Conservation (phyloP, 306 rosid species). For the Abrus pulchellus region DNA sequence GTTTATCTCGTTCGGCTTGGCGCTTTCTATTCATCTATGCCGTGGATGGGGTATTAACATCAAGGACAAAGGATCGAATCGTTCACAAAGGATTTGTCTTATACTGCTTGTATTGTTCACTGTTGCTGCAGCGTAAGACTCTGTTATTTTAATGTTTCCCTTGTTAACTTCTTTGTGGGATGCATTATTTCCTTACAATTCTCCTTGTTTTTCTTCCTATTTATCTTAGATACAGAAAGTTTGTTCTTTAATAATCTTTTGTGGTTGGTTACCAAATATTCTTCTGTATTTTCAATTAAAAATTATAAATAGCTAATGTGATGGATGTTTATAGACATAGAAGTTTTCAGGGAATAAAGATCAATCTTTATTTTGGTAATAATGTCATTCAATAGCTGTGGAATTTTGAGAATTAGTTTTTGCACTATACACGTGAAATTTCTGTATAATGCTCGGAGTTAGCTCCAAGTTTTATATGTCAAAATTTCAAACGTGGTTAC, state of each 20-base stretch:
- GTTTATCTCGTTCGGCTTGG: constrained; percentile 85
- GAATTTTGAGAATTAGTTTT: constrained; percentile 31
- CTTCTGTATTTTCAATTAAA: constrained; percentile 2
- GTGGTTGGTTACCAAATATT: constrained; percentile 14
- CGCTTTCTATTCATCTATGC: constrained; percentile 73
- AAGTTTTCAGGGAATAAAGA: constrained; percentile 4
- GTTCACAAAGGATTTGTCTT: constrained; percentile 78
- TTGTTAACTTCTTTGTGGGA: constrained; percentile 24
- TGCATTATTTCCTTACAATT: constrained; percentile 12
- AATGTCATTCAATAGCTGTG: neutral
- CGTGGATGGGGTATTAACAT: constrained; percentile 92
- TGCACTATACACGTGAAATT: constrained; percentile 20
- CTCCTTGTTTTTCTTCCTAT: neutral
- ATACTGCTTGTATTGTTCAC: constrained; percentile 77
- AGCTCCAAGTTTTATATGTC: constrained; percentile 14
- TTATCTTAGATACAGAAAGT: neutral
- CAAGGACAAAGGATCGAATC: constrained; percentile 71
- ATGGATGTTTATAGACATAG: neutral
- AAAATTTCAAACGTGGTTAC: neutral
- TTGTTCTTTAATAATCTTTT: constrained; percentile 4
- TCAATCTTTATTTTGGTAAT: constrained; percentile 10
- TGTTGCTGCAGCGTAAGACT: constrained; percentile 77
- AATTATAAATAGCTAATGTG: neutral
- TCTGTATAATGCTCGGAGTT: neutral
- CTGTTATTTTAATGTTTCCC: constrained; percentile 33